Evolutionary conservation across 1,139 yeast species (phyloP), one percentile per base, ranked within the genome.

Genomic region (Taphrina flavorubra): DNA sequence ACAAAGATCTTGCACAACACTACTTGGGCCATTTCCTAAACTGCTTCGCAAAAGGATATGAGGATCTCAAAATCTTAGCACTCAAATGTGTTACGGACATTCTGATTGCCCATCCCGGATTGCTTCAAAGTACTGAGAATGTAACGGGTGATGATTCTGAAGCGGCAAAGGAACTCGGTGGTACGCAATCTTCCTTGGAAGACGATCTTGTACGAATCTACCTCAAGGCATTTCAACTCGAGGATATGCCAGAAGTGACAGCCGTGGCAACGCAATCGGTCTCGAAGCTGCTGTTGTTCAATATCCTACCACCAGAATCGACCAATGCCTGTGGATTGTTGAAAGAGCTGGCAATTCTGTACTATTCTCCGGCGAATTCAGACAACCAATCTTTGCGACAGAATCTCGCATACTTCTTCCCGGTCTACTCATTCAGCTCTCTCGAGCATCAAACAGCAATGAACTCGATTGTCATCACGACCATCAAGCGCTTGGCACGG

Each of bases 371-470:
- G 0, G 77, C 80, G 1, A 87, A 88, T 63, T 78, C 84, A 5
- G 78, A 80, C 14, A 91, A 92, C 74, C 87, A 85, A 70, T 86
- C 87, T 18, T 80, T 92, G 72, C 83, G 88, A 69, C 98, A 94
- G 78, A 89, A 90, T 0, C 84, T 92, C 70, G 86, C 96, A 11
- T 92, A 90, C 76, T 92, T 97, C 75, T 82, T 94, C 49, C 98
- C 98, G 0, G 97, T 90, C 0, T 92, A 90, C 76, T 88, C 96
- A 46, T 90, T 86, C 76, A 89, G 97, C 51, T 92, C 89, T 73
- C 80, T 83, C 0, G 81, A 81, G 37, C 97, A 92, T 77, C 97
- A 92, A 77, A 82, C 83, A 63, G 82, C 87, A 71, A 80, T 92
- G 75, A 84, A 88, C 6, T 80, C 85, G 31, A 82, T 88, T 18